phyloP scores from a whole-genome alignment of 2,329 filamentous ascomycete species.

The Aspergillus ochraceoroseus region DNA sequence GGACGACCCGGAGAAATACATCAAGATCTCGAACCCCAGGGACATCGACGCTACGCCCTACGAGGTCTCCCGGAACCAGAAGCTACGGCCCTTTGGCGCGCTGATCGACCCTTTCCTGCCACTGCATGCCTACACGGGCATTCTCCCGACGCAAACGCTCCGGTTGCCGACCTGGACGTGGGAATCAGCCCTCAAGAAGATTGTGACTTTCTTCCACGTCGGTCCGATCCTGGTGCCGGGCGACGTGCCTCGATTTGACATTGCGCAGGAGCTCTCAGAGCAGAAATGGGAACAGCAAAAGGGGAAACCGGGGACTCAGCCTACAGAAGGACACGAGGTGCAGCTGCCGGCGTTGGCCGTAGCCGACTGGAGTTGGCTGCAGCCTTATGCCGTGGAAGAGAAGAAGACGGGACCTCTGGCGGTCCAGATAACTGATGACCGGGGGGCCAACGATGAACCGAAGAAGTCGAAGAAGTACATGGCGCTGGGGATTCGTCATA shows the following conservation, averaged over 20 bases:
- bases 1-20: not conserved
- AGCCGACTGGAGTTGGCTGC: slow-evolving; percentile 22
- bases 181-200: slow-evolving; percentile 21
- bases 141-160: slow-evolving; percentile 25
- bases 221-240: slow-evolving; percentile 24
- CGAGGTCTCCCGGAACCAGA: not conserved
- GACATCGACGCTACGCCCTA: not conserved
- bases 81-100: slow-evolving; percentile 20
- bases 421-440: too few relatives aligned
- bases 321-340: not conserved
- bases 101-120: slow-evolving; percentile 27
- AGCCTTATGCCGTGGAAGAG: slow-evolving; percentile 20
- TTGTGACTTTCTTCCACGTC: slow-evolving; percentile 28
- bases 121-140: slow-evolving; percentile 22
- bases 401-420: not conserved
- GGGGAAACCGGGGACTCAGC: not conserved
- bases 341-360: slow-evolving; percentile 10
- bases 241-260: slow-evolving; percentile 11
- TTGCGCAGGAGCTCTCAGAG: not conserved
- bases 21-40: not conserved
- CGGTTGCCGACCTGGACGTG: slow-evolving; percentile 24
- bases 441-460: not conserved
- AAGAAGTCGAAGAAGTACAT: not conserved
- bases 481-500: slow-evolving; percentile 5
- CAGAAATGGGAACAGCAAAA: not conserved